These are phyloP conservation scores for Eutrema salsugineum DNA, from an alignment of 441 rosid genomes.

Conservation along the genomic window DNA sequence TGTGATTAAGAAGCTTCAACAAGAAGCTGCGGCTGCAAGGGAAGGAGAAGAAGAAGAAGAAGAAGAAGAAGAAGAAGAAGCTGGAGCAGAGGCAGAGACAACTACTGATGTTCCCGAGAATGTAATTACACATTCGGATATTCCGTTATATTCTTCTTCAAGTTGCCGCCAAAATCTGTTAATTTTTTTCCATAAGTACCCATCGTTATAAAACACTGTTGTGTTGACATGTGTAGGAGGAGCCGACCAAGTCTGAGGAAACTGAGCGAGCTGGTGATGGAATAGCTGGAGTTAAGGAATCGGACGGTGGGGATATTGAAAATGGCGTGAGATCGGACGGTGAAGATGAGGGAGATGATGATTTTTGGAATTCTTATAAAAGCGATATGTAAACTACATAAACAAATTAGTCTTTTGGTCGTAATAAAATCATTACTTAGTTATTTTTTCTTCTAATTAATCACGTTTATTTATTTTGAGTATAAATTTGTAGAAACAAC, in stretches of 20 bases:
- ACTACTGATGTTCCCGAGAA: slow-evolving; percentile 16
- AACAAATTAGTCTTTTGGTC: neutral
- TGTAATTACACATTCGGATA: slow-evolving; percentile 8
- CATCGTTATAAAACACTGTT: neutral
- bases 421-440: neutral
- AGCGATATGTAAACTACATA: slow-evolving; percentile 14
- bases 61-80: slow-evolving; percentile 32
- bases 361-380: slow-evolving; percentile 28
- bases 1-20: slow-evolving; percentile 59
- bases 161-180: neutral
- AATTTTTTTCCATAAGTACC: neutral
- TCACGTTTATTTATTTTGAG: neutral
- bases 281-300: slow-evolving; percentile 4
- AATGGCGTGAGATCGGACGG: slow-evolving; percentile 7
- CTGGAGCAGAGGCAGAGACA: slow-evolving; percentile 19
- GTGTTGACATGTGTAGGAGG: slow-evolving; percentile 17
- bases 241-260: slow-evolving; percentile 10
- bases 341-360: slow-evolving; percentile 28
- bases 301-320: slow-evolving; percentile 23
- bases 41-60: slow-evolving; percentile 36
- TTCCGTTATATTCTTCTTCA: neutral
- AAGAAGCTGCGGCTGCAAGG: slow-evolving; percentile 44
- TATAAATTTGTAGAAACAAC: neutral
- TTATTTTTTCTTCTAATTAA: neutral
- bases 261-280: slow-evolving; percentile 4